These are phyloP conservation scores for Corymbia calophylla DNA, from an alignment of 441 rosid genomes.

Conservation along the genomic window DNA sequence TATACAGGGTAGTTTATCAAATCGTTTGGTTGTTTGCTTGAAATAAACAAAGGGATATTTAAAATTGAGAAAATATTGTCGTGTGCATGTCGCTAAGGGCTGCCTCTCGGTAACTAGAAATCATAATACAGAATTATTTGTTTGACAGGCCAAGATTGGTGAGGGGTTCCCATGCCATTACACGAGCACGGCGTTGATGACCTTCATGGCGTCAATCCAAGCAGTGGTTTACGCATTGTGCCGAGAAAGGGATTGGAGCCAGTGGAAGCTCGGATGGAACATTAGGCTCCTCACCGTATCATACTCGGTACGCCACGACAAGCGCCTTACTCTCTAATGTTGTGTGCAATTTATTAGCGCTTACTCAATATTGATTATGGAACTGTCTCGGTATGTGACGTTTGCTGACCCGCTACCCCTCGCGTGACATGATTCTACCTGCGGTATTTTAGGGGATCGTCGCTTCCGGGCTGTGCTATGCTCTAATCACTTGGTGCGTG, in stretches of 20 bases:
- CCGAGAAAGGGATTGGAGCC: constrained; percentile 22
- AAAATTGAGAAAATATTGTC: not conserved
- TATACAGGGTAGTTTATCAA: not conserved
- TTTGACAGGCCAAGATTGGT: constrained; percentile 29
- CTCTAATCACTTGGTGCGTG: constrained; percentile 17
- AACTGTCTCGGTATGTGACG: not conserved
- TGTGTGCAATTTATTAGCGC: no score
- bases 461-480: constrained; percentile 1
- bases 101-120: not conserved
- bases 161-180: constrained; percentile 26
- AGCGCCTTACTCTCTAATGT: no score
- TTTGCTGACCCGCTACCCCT: not conserved
- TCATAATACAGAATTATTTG: not conserved
- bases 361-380: not conserved
- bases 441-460: constrained; percentile 10
- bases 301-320: constrained; percentile 5
- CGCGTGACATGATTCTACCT: no score
- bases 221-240: constrained; percentile 18
- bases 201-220: constrained; percentile 14
- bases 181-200: constrained; percentile 32
- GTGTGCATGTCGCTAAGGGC: not conserved
- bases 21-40: not conserved
- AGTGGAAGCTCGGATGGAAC: constrained; percentile 32
- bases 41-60: not conserved
- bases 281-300: constrained; percentile 27